Percentiles rank a stretch among this genome's conserved stretches.
These are phyloP conservation scores for Caryopteris hybrid DNA, from an alignment of 305 asterid species.

Conservation along the genomic window DNA sequence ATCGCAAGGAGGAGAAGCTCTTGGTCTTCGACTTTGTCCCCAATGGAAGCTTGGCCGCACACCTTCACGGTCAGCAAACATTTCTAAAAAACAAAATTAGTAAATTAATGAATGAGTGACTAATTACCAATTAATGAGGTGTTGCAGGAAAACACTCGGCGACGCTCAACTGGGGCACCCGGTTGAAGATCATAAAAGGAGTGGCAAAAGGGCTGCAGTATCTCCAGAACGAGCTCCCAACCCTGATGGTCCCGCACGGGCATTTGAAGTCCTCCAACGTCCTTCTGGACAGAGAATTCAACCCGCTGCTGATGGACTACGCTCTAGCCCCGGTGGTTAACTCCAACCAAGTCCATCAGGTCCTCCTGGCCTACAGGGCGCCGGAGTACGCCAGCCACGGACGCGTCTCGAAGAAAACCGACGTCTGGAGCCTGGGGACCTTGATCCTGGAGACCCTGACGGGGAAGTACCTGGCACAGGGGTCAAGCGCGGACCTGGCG, in stretches of 20 bases:
- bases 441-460: slow-evolving; percentile 65
- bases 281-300: slow-evolving; percentile 45
- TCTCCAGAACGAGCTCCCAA: slow-evolving; percentile 66
- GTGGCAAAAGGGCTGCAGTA: slow-evolving; percentile 58
- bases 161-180: slow-evolving; percentile 54
- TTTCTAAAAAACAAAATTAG: too few species aligned
- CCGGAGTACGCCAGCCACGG: slow-evolving; percentile 53
- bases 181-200: slow-evolving; percentile 71
- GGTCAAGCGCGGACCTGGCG: slow-evolving; percentile 31
- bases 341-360: slow-evolving; percentile 45
- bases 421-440: slow-evolving; percentile 83
- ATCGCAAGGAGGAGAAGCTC: slow-evolving; percentile 84
- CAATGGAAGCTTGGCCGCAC: slow-evolving; percentile 75
- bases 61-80: slow-evolving; percentile 45
- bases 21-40: slow-evolving; percentile 51
- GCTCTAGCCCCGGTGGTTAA: slow-evolving; percentile 70
- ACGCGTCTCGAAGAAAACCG: slow-evolving; percentile 59
- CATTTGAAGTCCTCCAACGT: slow-evolving; percentile 79
- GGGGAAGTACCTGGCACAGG: slow-evolving; percentile 52
- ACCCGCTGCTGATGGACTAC: slow-evolving; percentile 74
- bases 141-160: slow-evolving; percentile 47
- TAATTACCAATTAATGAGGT: too few species aligned
- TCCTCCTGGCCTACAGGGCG: slow-evolving; percentile 65
- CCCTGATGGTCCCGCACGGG: slow-evolving; percentile 55
- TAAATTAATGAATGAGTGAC: too few species aligned